Evolutionary conservation across 805 yeast genomes (phyloP).

Genomic region (Myxozyma neglecta): DNA sequence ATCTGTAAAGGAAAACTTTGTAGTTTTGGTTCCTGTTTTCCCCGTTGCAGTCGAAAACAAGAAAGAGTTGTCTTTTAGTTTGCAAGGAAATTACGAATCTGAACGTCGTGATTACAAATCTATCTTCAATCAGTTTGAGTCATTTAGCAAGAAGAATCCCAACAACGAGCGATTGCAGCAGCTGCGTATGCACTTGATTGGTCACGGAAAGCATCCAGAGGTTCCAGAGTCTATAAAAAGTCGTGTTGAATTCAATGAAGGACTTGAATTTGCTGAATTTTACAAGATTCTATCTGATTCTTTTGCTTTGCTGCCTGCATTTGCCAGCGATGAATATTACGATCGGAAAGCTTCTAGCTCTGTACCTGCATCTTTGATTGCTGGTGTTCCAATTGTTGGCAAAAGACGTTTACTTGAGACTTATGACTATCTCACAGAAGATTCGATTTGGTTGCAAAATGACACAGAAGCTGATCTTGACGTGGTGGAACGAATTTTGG

Average conservation of each 20-base stretch:
- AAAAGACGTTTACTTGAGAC: conserved; percentile 22
- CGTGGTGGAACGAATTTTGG: conserved; percentile 23
- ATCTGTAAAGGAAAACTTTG: conserved; percentile 10
- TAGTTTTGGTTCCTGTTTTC: conserved; percentile 31
- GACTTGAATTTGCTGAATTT: conserved; percentile 28
- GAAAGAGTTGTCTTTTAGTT: conserved; percentile 25
- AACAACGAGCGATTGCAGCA: conserved; percentile 14
- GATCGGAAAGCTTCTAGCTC: conserved; percentile 31
- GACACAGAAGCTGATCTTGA: conserved; percentile 30
- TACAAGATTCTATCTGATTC: conserved; percentile 27
- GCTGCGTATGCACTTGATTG: conserved; percentile 28
- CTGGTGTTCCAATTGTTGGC: conserved; percentile 31
- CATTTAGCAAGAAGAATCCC: conserved; percentile 16
- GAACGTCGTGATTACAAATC: conserved; percentile 29
- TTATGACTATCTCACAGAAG: conserved; percentile 28
- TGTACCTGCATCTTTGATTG: conserved; percentile 31
- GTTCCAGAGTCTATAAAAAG: conserved; percentile 21
- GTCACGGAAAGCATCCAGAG: conserved; percentile 28
- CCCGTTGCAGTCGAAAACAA: conserved; percentile 25
- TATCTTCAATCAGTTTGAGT: conserved; percentile 25
- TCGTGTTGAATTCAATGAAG: conserved; percentile 30
- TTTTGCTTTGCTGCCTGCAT: conserved; percentile 30
- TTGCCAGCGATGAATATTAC: conserved; percentile 30
- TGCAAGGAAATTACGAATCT: conserved; percentile 32
- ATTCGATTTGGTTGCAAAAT: conserved; percentile 29